Evolutionary conservation across 2,329 filamentous ascomycete genomes (phyloP).

Genomic region (Aspergillus pseudoviridinutans): DNA sequence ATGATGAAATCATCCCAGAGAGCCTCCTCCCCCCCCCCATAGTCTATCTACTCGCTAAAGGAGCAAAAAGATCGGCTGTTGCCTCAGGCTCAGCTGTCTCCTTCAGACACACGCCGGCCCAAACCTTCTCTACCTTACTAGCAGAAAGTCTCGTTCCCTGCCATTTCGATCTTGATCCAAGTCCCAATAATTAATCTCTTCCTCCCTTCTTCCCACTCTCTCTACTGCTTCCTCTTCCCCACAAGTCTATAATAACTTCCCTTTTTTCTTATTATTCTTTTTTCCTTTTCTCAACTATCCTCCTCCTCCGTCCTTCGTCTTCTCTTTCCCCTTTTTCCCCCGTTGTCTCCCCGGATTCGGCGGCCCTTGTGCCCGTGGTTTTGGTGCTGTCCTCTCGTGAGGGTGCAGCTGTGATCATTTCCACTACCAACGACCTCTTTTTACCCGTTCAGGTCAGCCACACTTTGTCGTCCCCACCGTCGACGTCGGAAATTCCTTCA

Average conservation of each 20-base stretch:
- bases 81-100: background rate
- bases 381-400: constrained; percentile 36
- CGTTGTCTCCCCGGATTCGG: constrained; percentile 17
- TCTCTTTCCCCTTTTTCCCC: constrained; percentile 14
- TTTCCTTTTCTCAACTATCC: constrained; percentile 4
- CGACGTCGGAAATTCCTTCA: constrained; percentile 23
- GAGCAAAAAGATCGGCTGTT: background rate
- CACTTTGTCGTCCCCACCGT: constrained; percentile 25
- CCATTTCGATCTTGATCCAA: constrained; percentile 12
- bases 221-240: constrained; percentile 10
- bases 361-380: constrained; percentile 32
- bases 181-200: constrained; percentile 2
- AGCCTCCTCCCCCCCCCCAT: background rate
- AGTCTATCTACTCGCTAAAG: background rate
- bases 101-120: constrained; percentile 2
- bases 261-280: constrained; percentile 6
- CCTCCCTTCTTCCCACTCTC: constrained; percentile 11
- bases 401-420: constrained; percentile 34
- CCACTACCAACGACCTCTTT: constrained; percentile 20
- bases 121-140: constrained; percentile 6
- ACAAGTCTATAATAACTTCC: constrained; percentile 8
- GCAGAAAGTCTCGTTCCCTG: constrained; percentile 5
- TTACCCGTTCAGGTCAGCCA: constrained; percentile 29
- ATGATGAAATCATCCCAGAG: background rate
- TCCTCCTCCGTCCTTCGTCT: constrained; percentile 15